phyloP scores from a whole-genome alignment of 1,139 yeast genomes.

The Groenewaldozyma auringiensis region DNA sequence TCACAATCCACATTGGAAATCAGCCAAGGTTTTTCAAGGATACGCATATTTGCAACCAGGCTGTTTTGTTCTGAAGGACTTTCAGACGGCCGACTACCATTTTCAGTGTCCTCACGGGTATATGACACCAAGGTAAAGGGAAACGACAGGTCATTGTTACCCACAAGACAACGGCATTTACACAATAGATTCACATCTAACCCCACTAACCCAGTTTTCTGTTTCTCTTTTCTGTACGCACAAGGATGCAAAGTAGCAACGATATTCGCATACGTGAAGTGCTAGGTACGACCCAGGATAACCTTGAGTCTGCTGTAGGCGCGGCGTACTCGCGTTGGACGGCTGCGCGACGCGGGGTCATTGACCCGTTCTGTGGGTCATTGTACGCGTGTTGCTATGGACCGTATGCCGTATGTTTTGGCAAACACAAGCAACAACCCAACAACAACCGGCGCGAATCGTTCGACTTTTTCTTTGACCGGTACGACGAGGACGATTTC shows the following conservation, averaged over 20 bases:
- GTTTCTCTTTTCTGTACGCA: too few relatives aligned
- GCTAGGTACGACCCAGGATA: slow-evolving; percentile 26
- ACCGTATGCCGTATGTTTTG: slow-evolving; percentile 10
- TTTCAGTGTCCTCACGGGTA: too few relatives aligned
- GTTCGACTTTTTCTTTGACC: slow-evolving; percentile 25
- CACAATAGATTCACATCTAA: too few relatives aligned
- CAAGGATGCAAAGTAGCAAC: slow-evolving; percentile 19
- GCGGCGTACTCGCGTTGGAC: slow-evolving; percentile 24
- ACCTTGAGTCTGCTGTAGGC: slow-evolving; percentile 25
- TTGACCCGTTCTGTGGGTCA: slow-evolving; percentile 16
- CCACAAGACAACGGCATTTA: too few relatives aligned
- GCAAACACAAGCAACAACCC: slow-evolving; percentile 8
- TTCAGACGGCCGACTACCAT: too few relatives aligned
- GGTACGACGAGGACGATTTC: slow-evolving; percentile 27
- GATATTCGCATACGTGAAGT: slow-evolving; percentile 21
- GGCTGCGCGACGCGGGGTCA: slow-evolving; percentile 13
- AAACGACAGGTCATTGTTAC: too few relatives aligned
- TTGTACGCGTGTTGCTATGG: slow-evolving; percentile 10
- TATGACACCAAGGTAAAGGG: too few relatives aligned
- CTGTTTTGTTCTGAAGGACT: too few relatives aligned
- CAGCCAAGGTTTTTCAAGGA: too few relatives aligned
- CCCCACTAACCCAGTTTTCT: too few relatives aligned
- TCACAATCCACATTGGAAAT: too few relatives aligned
- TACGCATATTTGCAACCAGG: too few relatives aligned
- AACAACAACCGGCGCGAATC: slow-evolving; percentile 18